Percentiles rank a stretch among this genome's conserved stretches.
Conservation (phyloP, 192 early-diverging fungal genomes). For the Podila epicladia region DNA sequence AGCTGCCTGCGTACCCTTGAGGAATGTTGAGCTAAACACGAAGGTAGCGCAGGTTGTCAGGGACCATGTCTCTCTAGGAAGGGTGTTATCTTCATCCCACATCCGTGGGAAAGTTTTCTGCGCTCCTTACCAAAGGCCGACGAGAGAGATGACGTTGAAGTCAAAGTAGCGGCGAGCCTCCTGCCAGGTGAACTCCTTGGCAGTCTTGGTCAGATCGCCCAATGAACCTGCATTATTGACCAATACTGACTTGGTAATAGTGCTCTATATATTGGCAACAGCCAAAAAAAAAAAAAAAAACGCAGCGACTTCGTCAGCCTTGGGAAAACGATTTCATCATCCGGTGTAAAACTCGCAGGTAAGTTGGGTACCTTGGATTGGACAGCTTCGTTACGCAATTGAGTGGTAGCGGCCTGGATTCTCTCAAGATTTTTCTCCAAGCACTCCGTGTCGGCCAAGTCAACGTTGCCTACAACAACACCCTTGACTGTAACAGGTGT, state of each 20-base stretch:
- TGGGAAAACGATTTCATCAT: not conserved
- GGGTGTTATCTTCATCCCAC: not conserved
- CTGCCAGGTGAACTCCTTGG: conserved; percentile 57
- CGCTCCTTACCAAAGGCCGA: conserved; percentile 54
- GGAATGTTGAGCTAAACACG: conserved; percentile 48
- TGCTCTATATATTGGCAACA: not conserved
- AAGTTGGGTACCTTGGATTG: conserved; percentile 16
- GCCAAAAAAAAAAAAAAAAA: no score
- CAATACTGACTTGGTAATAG: conserved; percentile 54
- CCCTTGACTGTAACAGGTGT: conserved; percentile 16
- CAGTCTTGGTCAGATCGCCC: conserved; percentile 70
- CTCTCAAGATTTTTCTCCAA: conserved; percentile 29
- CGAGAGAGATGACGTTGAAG: conserved; percentile 69
- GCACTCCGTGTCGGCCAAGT: conserved; percentile 21
- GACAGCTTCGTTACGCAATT: conserved; percentile 17
- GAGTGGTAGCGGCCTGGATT: conserved; percentile 15
- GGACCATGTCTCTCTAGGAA: not conserved
- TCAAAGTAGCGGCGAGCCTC: conserved; percentile 61
- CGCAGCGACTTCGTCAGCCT: no score
- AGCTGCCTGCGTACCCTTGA: conserved; percentile 47
- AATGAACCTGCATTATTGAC: conserved; percentile 84
- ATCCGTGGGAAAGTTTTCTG: not conserved
- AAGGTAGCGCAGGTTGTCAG: not conserved
- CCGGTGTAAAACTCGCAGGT: not conserved
- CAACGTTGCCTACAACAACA: conserved; percentile 33